Evolutionary conservation across 1,284 basidiomycete species (phyloP), one percentile per base, ranked within the genome.

Genomic region (Pseudozyma sp.): DNA sequence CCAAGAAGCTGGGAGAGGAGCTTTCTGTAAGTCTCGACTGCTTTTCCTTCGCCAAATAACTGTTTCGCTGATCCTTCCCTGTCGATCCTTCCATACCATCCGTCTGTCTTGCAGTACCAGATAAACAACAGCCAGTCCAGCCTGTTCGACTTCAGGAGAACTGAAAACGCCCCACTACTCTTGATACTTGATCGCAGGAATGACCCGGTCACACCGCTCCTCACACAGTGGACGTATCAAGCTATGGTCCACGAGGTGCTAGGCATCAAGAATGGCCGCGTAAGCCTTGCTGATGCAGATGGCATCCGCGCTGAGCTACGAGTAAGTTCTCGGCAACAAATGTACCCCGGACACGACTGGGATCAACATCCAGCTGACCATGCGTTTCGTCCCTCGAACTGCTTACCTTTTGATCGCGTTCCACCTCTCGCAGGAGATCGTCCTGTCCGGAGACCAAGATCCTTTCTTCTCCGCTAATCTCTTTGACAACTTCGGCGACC

Each of bases 151-250:
- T 88, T 89, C 65, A 79, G 88, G 29, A 84, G 86, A 13, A 87
- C 87, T 3, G 87, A 88, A 16, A 85, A 87, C 1, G 79, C 86
- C 9, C 88, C 88, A 5, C 75, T 88, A n/a, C 80, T 89, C 7
- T 79, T 89, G 17, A 86, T 89, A 8, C 80, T 89, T 13, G 97
- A 99, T 86, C 89, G 97, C 59, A 88, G 96, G 69, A 97, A 97
- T 85, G 97, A 99, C 83, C 97, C 97, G 3, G 94, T 99, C 14
- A 99, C 97, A 0, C 97, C 97, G 4, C 86, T 99, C n/a, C 88
- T 99, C 31, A 93, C 93, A 1, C 97, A 97, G 85, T 99, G 97
- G 97, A 99, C 97, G 13, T 99, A 99, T 86, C 96, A 99, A 85
- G 97, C 97, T 1, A 98, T 99, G 96, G 96, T 98, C 0, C 97